Evolutionary conservation across 2,329 filamentous ascomycete species (phyloP).

Genomic region (Metarhizium rileyi): DNA sequence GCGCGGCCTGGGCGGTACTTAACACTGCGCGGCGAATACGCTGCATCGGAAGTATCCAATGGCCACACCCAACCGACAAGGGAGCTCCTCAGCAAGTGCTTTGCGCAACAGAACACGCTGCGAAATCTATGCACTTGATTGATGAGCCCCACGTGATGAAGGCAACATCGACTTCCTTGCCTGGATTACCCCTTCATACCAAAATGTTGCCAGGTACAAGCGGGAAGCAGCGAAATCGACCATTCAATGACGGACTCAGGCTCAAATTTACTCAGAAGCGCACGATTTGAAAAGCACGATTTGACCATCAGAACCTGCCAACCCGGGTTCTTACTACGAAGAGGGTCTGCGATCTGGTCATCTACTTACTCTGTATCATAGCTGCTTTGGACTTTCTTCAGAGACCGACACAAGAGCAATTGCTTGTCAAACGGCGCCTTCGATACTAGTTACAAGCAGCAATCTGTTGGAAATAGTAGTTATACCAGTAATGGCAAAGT

Average conservation of each 20-base stretch:
- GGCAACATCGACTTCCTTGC: background rate
- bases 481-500: constrained; percentile 17
- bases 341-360: too few species aligned
- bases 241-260: too few species aligned
- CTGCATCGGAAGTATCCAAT: background rate
- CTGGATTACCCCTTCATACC: background rate
- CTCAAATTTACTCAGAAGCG: too few species aligned
- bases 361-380: background rate
- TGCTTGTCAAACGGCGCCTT: background rate
- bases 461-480: background rate
- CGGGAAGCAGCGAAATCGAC: background rate
- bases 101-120: background rate
- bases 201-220: background rate
- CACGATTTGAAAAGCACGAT: too few species aligned
- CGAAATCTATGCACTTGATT: background rate
- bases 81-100: background rate
- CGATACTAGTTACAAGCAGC: background rate
- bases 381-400: background rate
- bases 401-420: background rate
- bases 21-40: background rate
- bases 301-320: too few species aligned
- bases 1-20: background rate
- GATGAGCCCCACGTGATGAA: constrained; percentile 9
- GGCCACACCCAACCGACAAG: background rate
- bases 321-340: too few species aligned